phyloP scores from a whole-genome alignment of 2,329 filamentous ascomycete species.

The Diaporthe capsici region DNA sequence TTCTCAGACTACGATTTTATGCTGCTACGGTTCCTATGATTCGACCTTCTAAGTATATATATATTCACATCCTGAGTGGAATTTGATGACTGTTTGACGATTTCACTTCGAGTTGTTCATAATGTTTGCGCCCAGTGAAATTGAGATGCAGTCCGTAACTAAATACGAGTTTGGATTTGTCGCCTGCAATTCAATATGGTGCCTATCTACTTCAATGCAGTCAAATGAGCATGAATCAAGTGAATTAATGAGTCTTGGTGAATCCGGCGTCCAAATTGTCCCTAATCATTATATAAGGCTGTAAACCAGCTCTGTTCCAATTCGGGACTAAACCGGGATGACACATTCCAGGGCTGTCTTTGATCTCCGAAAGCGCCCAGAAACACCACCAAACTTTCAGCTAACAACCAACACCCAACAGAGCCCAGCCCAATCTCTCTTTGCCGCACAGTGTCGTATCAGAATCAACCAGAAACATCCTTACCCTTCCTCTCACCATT shows the following conservation, averaged over 20 bases:
- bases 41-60: background rate
- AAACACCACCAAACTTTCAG: background rate
- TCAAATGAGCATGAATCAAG: background rate
- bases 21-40: background rate
- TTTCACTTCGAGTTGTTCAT: background rate
- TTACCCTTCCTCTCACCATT: fast-evolving
- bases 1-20: background rate
- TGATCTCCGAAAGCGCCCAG: background rate
- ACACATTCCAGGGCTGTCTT: background rate
- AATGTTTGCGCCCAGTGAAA: background rate
- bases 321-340: constrained; percentile 10
- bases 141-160: background rate
- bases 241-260: background rate
- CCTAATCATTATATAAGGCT: background rate
- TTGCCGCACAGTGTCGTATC: too few species aligned
- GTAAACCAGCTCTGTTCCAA: background rate
- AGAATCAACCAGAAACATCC: too few species aligned
- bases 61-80: background rate
- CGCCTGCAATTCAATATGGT: background rate
- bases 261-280: too few species aligned
- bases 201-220: background rate
- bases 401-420: background rate
- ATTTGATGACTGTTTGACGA: background rate
- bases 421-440: background rate
- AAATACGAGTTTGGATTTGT: background rate